Conservation (phyloP, 1,284 basidiomycete genomes). For the Moesziomyces antarcticus region DNA sequence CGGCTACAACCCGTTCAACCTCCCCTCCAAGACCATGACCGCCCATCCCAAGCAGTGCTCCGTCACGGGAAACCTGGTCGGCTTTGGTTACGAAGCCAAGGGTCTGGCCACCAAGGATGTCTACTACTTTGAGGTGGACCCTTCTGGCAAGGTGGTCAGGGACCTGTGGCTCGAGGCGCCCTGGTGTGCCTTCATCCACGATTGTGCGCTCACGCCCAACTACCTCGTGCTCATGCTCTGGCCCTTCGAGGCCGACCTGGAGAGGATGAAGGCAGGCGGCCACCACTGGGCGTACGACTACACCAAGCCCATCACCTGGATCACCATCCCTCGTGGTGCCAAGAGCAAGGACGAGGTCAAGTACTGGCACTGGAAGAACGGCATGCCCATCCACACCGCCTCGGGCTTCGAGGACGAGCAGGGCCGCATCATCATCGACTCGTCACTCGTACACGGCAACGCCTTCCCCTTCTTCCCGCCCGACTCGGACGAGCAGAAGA, state of each 20-base stretch:
- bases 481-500: constrained; percentile 20
- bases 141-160: constrained; percentile 29
- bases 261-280: constrained; percentile 30
- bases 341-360: constrained; percentile 39
- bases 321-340: constrained; percentile 30
- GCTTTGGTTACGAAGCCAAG: constrained; percentile 44
- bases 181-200: constrained; percentile 35
- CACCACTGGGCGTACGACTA: constrained; percentile 37
- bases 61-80: constrained; percentile 38
- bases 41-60: constrained; percentile 44
- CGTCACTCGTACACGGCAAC: constrained; percentile 26
- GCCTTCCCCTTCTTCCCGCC: constrained; percentile 38
- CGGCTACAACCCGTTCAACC: constrained; percentile 44
- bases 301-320: constrained; percentile 30
- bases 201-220: constrained; percentile 32
- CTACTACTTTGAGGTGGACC: constrained; percentile 35
- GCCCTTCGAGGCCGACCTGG: constrained; percentile 26
- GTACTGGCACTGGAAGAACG: constrained; percentile 40
- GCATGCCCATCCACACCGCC: constrained; percentile 34
- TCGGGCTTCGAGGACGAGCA: constrained; percentile 23
- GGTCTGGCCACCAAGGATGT: constrained; percentile 42
- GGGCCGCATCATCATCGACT: constrained; percentile 34
- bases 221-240: constrained; percentile 34
- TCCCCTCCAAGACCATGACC: constrained; percentile 39
- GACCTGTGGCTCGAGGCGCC: constrained; percentile 38